Evolutionary conservation across 2,329 filamentous ascomycete genomes (phyloP).

Genomic region (Neofusicoccum sp.): DNA sequence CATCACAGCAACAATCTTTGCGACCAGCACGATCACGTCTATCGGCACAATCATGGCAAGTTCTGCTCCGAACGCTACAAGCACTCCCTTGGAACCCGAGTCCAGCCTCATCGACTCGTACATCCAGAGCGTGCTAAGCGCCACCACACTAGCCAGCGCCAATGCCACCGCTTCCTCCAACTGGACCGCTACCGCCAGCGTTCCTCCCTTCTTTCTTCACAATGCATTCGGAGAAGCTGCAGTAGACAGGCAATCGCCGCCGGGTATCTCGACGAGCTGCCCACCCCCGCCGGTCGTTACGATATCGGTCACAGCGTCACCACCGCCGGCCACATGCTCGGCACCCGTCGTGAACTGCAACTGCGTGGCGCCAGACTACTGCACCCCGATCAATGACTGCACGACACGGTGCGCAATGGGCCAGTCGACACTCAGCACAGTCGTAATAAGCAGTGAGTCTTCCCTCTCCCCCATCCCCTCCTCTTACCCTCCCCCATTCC

Average conservation of each 20-base stretch:
- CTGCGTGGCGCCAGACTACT: slow-evolving; percentile 1
- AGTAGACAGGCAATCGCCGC: background rate
- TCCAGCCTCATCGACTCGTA: background rate
- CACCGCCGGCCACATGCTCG: background rate
- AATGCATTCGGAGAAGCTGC: background rate
- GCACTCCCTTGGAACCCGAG: background rate
- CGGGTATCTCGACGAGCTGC: background rate
- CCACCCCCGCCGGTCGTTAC: slow-evolving; percentile 1
- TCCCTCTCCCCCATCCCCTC: background rate
- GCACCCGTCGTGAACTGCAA: slow-evolving; percentile 12
- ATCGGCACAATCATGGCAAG: slow-evolving; percentile 1
- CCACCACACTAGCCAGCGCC: slow-evolving; percentile 36
- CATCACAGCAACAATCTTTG: background rate
- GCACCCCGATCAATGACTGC: slow-evolving; percentile 23
- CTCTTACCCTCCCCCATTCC: background rate
- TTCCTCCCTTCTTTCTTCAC: background rate
- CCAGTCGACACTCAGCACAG: background rate
- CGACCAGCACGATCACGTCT: background rate
- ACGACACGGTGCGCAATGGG: slow-evolving; percentile 21
- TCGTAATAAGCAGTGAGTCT: slow-evolving; percentile 19
- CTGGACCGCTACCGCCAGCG: background rate
- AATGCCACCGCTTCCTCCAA: slow-evolving; percentile 31
- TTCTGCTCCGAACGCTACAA: slow-evolving; percentile 5
- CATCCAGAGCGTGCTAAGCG: slow-evolving; percentile 21
- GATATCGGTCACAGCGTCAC: background rate